Evolutionary conservation across 495 filamentous ascomycete genomes (phyloP).

Genomic region (Recurvomyces mirabilis): DNA sequence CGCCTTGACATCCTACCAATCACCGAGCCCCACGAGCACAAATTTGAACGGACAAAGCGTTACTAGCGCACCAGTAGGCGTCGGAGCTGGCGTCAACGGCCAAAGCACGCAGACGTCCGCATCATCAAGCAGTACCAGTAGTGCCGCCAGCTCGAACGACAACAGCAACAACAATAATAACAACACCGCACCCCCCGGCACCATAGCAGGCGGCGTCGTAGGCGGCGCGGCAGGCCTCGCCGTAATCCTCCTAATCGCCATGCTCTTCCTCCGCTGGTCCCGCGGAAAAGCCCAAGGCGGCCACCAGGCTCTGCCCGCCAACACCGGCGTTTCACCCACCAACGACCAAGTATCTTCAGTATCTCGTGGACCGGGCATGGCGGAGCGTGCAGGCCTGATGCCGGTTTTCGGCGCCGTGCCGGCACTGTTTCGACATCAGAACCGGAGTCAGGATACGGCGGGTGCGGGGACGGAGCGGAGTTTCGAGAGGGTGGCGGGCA

Average conservation of each 20-base stretch:
- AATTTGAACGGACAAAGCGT: not conserved
- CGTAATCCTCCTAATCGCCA: constrained; percentile 19
- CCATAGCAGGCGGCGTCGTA: constrained; percentile 23
- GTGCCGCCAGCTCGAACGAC: not conserved
- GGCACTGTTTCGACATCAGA: constrained; percentile 17
- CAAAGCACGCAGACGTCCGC: constrained; percentile 1
- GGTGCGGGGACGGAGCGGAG: constrained; percentile 12
- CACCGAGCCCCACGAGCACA: not conserved
- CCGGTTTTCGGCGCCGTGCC: constrained; percentile 14
- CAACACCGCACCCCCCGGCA: constrained; percentile 15
- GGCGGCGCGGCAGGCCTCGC: constrained; percentile 24
- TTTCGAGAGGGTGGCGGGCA: constrained; percentile 4
- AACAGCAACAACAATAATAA: constrained; percentile 1
- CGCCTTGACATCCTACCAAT: not conserved
- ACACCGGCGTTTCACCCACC: constrained; percentile 5
- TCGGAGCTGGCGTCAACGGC: not conserved
- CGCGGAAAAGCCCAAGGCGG: constrained; percentile 11
- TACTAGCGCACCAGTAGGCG: not conserved
- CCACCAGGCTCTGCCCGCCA: constrained; percentile 14
- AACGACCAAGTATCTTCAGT: not conserved
- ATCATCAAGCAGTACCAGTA: not conserved
- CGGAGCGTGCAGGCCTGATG: constrained; percentile 15
- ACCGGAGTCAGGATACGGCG: constrained; percentile 3
- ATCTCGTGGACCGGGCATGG: constrained; percentile 16
- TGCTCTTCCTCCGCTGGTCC: constrained; percentile 23